Conservation (phyloP, 768 basidiomycete genomes). For the Lentinula detonsa region DNA sequence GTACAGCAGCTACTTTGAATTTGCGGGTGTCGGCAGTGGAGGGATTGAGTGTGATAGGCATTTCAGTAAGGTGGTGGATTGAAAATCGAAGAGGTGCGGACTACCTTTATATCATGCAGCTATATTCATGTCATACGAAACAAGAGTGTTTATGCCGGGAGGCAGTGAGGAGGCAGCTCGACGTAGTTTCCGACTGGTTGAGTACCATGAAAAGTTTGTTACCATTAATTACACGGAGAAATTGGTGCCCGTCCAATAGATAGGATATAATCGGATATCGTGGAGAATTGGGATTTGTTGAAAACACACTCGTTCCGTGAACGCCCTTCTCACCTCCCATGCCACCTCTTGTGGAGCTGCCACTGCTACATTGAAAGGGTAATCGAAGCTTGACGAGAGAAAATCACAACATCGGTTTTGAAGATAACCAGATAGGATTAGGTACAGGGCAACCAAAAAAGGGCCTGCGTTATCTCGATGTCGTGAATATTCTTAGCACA, state of each 20-base stretch:
- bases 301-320: background rate
- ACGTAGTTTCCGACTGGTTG: background rate
- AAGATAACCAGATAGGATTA: background rate
- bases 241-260: background rate
- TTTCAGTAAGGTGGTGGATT: slow-evolving; percentile 2
- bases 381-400: background rate
- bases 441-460: background rate
- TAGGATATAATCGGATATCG: background rate
- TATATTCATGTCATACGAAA: background rate
- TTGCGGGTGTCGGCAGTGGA: slow-evolving; percentile 16
- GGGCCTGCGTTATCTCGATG: background rate
- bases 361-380: background rate
- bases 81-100: background rate
- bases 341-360: too few species aligned
- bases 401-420: background rate
- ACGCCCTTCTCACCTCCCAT: background rate
- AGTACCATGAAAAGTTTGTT: background rate
- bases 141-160: background rate
- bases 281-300: background rate
- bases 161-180: background rate
- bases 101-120: background rate
- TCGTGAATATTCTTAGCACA: background rate
- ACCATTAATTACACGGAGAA: background rate
- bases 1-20: slow-evolving; percentile 23
- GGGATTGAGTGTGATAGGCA: slow-evolving; percentile 16